These are phyloP conservation scores for Rhytidhysteron rufulum DNA, from an alignment of 2,329 filamentous ascomycete species.

Conservation along the genomic window DNA sequence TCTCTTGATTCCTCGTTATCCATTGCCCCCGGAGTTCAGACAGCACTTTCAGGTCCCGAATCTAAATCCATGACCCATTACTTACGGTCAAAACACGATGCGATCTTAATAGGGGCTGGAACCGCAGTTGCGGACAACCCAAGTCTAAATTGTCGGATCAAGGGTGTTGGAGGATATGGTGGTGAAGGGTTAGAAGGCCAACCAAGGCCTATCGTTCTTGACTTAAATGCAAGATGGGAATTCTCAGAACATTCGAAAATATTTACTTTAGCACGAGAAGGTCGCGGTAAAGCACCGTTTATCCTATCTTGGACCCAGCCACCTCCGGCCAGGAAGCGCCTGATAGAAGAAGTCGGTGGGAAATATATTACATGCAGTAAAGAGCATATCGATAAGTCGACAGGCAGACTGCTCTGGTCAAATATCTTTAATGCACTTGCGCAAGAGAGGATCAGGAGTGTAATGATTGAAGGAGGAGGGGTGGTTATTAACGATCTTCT, in stretches of 20 bases:
- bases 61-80: slow-evolving; percentile 94
- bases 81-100: slow-evolving; percentile 75
- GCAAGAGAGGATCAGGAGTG: slow-evolving; percentile 62
- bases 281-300: slow-evolving; percentile 69
- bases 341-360: slow-evolving; percentile 27
- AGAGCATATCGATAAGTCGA: neutral
- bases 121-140: slow-evolving; percentile 85
- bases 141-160: slow-evolving; percentile 75
- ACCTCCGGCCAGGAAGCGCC: slow-evolving; percentile 20
- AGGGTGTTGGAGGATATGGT: slow-evolving; percentile 56
- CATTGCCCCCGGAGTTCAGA: slow-evolving; percentile 74
- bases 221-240: slow-evolving; percentile 73
- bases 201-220: slow-evolving; percentile 77
- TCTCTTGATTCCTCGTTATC: slow-evolving; percentile 82
- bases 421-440: slow-evolving; percentile 58
- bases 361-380: slow-evolving; percentile 1
- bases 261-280: slow-evolving; percentile 59
- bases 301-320: slow-evolving; percentile 50
- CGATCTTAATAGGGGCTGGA: slow-evolving; percentile 79
- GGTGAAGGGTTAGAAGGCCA: slow-evolving; percentile 55
- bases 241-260: slow-evolving; percentile 60
- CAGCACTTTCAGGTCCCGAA: slow-evolving; percentile 73
- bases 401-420: slow-evolving; percentile 50
- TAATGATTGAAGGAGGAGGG: slow-evolving; percentile 92
- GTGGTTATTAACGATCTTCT: slow-evolving; percentile 78